Evolutionary conservation across 306 rosid species (phyloP), one percentile per base, ranked within the genome.

Genomic region (Prunus mongolica): DNA sequence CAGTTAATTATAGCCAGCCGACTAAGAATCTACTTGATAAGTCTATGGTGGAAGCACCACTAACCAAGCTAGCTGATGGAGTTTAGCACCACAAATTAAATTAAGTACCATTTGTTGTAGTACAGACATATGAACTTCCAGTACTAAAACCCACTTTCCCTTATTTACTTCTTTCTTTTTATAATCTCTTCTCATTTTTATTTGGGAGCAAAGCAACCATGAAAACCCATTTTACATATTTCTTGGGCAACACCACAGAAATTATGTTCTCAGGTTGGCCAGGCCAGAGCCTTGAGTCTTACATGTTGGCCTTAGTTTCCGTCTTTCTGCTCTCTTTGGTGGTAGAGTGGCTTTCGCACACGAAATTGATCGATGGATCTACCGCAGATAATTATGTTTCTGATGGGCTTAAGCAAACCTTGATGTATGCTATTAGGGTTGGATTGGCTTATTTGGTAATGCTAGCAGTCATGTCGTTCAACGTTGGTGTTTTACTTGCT

Each of bases 361-460:
- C 70, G 5, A 73, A 56, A 38, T 30, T 79, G 45, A 34, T 73
- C 32, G 13, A 55, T 55, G 44, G 32, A 45, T 11, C 38, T 7
- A 45, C 8, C 69, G 9, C 44, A 24, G 68, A 61, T 54, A 32
- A 73, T 7, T 38, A 38, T 54, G 49, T 73, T 62, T 32, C 6
- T 5, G 83, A 58, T 1, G 73, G 78, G 14, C 20, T 79, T 73
- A 5, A 67, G 6, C 75, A 79, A 25, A 66, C 78, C 38, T 61
- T 44, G 20, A 57, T 73, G 83, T 58, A 73, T 47, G 70, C 54
- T 2, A 5, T 13, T 30, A 66, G 74, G 10, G 74, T 79, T 7
- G 83, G 78, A 47, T 47, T 79, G 70, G 45, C 74, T 47, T 79
- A 79, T 49, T 79, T 79, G 69, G 78, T 73, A 18, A 79, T 79